Percentiles rank a stretch among this genome's conserved stretches.
phyloP scores from a whole-genome alignment of 169 alveolate genomes.

The Eimeria maxima region DNA sequence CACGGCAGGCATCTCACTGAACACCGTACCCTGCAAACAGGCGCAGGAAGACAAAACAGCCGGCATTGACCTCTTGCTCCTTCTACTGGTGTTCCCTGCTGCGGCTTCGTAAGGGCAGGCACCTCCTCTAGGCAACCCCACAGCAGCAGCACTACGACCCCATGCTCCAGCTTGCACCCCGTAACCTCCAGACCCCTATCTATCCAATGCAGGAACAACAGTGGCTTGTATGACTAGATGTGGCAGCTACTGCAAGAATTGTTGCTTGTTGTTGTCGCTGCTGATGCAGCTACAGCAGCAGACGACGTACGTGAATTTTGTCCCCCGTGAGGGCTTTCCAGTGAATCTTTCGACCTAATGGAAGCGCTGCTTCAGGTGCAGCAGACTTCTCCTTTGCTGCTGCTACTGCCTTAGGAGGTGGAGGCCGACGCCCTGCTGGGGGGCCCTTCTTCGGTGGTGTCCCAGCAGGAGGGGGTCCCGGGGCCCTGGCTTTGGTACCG shows the following conservation, averaged over 20 bases:
- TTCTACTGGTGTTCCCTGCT: no score
- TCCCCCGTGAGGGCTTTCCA: constrained; percentile 86
- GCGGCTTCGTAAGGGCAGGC: no score
- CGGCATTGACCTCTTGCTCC: no score
- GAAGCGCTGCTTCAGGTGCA: constrained; percentile 72
- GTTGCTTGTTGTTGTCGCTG: background rate
- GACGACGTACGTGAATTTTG: constrained; percentile 14
- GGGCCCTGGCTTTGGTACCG: constrained; percentile 11
- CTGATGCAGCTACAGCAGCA: background rate
- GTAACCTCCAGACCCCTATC: no score
- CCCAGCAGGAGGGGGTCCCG: constrained; percentile 22
- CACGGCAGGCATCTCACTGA: constrained; percentile 82
- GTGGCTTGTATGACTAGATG: background rate
- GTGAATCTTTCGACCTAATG: constrained; percentile 85
- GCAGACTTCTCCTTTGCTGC: background rate
- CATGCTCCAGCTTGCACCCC: no score
- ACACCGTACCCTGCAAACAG: constrained; percentile 83
- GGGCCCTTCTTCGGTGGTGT: constrained; percentile 66
- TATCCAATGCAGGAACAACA: no score
- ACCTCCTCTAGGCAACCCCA: no score
- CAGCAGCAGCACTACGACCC: no score
- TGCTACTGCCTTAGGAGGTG: constrained; percentile 44
- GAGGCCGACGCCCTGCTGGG: constrained; percentile 22
- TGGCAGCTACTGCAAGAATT: background rate
- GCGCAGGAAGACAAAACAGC: background rate